Evolutionary conservation across 805 yeast genomes (phyloP).

Genomic region (Zygoascus biomembranicola): DNA sequence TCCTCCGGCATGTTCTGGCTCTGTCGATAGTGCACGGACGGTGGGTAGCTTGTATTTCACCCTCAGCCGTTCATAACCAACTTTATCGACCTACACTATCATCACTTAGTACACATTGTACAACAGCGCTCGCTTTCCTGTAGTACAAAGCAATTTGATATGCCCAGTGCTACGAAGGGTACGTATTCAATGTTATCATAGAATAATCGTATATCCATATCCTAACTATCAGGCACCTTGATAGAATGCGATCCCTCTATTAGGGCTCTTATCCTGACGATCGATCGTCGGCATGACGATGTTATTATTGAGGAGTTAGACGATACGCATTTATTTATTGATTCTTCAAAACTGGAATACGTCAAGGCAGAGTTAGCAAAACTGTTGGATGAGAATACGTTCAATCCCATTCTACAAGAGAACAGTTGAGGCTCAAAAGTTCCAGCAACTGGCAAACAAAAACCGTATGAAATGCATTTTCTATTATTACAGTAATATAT

Average conservation of each 20-base stretch:
- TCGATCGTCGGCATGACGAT: constrained; percentile 70
- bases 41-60: no score
- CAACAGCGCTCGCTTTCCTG: no score
- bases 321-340: constrained; percentile 81
- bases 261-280: constrained; percentile 71
- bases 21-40: no score
- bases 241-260: constrained; percentile 77
- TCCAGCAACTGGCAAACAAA: no score
- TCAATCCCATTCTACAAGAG: constrained; percentile 68
- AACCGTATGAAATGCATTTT: not conserved
- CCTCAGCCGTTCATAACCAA: no score
- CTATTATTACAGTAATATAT: not conserved
- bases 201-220: not conserved
- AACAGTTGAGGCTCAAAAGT: not conserved
- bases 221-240: not conserved
- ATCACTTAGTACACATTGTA: no score
- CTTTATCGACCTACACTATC: no score
- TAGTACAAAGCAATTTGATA: not conserved
- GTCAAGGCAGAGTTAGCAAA: constrained; percentile 72
- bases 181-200: constrained; percentile 21
- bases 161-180: constrained; percentile 23
- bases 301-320: constrained; percentile 75
- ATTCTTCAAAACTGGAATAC: constrained; percentile 63
- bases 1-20: not conserved
- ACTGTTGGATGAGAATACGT: constrained; percentile 72